Percentiles rank a stretch among this genome's conserved stretches.
phyloP scores from a whole-genome alignment of 305 asterid genomes.

The Stenogyne calaminthoides region DNA sequence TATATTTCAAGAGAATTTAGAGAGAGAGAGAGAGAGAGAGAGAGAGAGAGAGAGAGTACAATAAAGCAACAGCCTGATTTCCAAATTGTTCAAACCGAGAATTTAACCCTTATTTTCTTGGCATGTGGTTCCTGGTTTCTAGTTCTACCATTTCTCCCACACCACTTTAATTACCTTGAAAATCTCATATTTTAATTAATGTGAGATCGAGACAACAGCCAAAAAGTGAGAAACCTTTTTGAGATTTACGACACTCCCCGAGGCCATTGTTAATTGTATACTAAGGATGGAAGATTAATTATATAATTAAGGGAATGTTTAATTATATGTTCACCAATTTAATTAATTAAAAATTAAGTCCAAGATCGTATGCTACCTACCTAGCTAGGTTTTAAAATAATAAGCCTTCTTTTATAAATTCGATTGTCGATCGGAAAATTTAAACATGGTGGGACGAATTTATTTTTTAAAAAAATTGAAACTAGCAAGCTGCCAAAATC shows the following conservation, averaged over 20 bases:
- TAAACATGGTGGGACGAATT: not conserved
- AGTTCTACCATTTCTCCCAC: conserved; percentile 36
- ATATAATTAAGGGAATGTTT: not conserved
- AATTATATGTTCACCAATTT: not conserved
- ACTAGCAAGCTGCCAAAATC: not conserved
- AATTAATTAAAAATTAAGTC: conserved; percentile 12
- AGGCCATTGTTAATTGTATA: conserved; percentile 23
- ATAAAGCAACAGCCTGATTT: conserved; percentile 55
- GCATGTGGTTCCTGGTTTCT: conserved; percentile 47
- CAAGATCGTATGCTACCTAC: not conserved
- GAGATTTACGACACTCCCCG: conserved; percentile 21
- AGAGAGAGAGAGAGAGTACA: conserved; percentile 13
- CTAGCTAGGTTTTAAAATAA: not conserved
- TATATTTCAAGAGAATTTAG: not conserved
- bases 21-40: not conserved
- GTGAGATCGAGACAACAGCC: not conserved
- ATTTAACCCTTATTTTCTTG: conserved; percentile 41
- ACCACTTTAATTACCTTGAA: conserved; percentile 30
- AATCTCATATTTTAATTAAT: conserved; percentile 30
- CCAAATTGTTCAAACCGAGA: conserved; percentile 43
- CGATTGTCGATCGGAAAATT: not conserved
- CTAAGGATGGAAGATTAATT: not conserved
- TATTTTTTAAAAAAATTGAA: not conserved
- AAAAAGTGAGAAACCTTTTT: conserved; percentile 42
- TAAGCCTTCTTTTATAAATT: not conserved